Evolutionary conservation across 768 basidiomycete species (phyloP).

Genomic region (Amanita pallidorosea): DNA sequence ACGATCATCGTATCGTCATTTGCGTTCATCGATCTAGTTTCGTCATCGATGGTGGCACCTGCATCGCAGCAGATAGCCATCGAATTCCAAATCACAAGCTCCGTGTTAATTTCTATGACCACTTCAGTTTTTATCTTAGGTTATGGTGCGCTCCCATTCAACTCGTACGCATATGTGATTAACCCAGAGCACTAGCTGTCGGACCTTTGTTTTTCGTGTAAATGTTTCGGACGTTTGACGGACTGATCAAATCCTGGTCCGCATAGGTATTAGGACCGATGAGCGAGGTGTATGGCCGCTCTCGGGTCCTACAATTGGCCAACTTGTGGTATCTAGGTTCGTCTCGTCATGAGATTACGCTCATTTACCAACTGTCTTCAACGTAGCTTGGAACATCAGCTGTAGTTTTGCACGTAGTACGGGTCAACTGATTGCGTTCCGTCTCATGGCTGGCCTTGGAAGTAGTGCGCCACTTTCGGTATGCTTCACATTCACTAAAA

Average conservation of each 20-base stretch:
- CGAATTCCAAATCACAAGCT: constrained; percentile 44
- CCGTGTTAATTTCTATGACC: constrained; percentile 39
- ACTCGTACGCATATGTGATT: not conserved
- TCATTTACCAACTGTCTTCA: not conserved
- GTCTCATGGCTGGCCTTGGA: constrained; percentile 60
- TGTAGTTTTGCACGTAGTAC: constrained; percentile 55
- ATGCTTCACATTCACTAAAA: constrained; percentile 23
- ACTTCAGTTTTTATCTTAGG: constrained; percentile 43
- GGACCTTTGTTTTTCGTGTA: constrained; percentile 31
- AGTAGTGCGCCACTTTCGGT: constrained; percentile 62
- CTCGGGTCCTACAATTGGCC: constrained; percentile 45
- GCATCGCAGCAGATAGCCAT: constrained; percentile 39
- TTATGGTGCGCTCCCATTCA: constrained; percentile 31
- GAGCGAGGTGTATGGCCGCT: constrained; percentile 63
- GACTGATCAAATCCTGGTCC: not conserved
- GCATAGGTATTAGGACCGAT: constrained; percentile 43
- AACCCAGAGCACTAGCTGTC: constrained; percentile 24
- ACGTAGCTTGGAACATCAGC: constrained; percentile 48
- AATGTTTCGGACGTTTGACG: not conserved
- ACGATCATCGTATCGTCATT: constrained; percentile 56
- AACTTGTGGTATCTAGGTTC: constrained; percentile 59
- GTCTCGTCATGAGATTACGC: not conserved
- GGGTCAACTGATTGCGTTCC: constrained; percentile 51
- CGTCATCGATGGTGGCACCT: constrained; percentile 72
- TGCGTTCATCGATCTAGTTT: constrained; percentile 57